phyloP scores from a whole-genome alignment of 2,329 filamentous ascomycete genomes.

The Thelonectria blattea region DNA sequence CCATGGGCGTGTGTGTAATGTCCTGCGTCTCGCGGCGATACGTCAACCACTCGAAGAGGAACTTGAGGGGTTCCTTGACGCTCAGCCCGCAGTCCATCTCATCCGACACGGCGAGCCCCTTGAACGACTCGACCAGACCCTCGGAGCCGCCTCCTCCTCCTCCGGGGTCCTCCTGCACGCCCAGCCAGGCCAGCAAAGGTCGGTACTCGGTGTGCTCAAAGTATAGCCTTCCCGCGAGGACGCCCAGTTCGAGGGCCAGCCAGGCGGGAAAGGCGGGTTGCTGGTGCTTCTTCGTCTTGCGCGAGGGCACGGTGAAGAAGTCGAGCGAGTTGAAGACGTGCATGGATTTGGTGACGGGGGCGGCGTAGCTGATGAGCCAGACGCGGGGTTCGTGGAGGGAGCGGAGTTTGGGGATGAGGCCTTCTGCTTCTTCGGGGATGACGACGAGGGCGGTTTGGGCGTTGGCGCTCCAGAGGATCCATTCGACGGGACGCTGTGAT shows the following conservation, averaged over 20 bases:
- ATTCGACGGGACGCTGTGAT: slow-evolving; percentile 63
- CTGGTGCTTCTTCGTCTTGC: slow-evolving; percentile 51
- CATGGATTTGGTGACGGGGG: slow-evolving; percentile 67
- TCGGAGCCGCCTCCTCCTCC: slow-evolving; percentile 23
- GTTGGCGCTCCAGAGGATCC: slow-evolving; percentile 62
- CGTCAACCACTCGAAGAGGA: slow-evolving; percentile 62
- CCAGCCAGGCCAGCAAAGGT: slow-evolving; percentile 42
- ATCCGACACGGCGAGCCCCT: neutral
- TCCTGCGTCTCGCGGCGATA: slow-evolving; percentile 60
- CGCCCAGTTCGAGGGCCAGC: slow-evolving; percentile 64
- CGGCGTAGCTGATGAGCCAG: slow-evolving; percentile 60
- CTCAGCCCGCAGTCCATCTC: neutral
- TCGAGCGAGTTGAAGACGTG: slow-evolving; percentile 59
- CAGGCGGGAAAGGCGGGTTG: slow-evolving; percentile 48
- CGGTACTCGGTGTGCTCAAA: slow-evolving; percentile 57
- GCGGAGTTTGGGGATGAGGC: slow-evolving; percentile 54
- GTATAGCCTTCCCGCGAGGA: slow-evolving; percentile 67
- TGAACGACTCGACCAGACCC: neutral
- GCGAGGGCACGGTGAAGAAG: slow-evolving; percentile 58
- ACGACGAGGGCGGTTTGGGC: slow-evolving; percentile 60
- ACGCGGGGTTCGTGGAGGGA: neutral
- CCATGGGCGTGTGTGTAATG: slow-evolving; percentile 64
- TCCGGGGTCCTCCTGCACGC: slow-evolving; percentile 2
- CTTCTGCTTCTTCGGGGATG: slow-evolving; percentile 68
- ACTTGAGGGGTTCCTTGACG: slow-evolving; percentile 41